Base-by-base conservation (phyloP, 257 asterid genomes). In the Solanum sejunctum region DNA sequence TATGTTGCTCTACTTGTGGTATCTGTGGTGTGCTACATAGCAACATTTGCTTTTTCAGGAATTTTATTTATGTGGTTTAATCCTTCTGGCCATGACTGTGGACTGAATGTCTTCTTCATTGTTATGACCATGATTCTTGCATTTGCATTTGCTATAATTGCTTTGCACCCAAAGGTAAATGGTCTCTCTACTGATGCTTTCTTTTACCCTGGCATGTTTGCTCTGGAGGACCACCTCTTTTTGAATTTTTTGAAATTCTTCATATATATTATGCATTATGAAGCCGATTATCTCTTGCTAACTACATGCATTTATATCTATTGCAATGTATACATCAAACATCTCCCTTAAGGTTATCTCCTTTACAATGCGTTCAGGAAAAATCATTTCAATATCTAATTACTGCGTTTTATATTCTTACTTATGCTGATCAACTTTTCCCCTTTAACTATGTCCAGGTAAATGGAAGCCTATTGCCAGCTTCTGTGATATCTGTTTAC, bases 41-140 rank as follows among this genome's bases (percentile, higher is more conserved):
- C 90, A 57, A 88, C 98, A 49, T 95, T 91, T 87, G 84, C 93
- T 23, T 80, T 93, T 70, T 89, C 95, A 0, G 98, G 98, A 63
- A n/a, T 95, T 85, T 91, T 97, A 12, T 95, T 97, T 93, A 95
- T 97, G 70, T 97, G 98, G 98, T 97, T 95, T 96, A 95, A 97
- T 90, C 99, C 99, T 45, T 91, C 96, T 26, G 99, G 98, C 36
- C 90, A 93, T 2, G 97, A 95, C 85, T 95, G 98, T 86, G 96
- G 98, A 73, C 97, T 97, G 70, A 97, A 97, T 10, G 86, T 97
- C 88, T 97, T 95, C 89, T 97, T 97, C 96, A 93, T 97, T n/a
- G 97, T 92, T 86, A 95, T 86, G 91, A 97, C 97, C 87, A 88
- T 97, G 89, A 86, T 95, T 90, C 97, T 95, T 85, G 94, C 93